Base-by-base conservation (phyloP, 495 filamentous ascomycete genomes). In the Penicillium salamii region DNA sequence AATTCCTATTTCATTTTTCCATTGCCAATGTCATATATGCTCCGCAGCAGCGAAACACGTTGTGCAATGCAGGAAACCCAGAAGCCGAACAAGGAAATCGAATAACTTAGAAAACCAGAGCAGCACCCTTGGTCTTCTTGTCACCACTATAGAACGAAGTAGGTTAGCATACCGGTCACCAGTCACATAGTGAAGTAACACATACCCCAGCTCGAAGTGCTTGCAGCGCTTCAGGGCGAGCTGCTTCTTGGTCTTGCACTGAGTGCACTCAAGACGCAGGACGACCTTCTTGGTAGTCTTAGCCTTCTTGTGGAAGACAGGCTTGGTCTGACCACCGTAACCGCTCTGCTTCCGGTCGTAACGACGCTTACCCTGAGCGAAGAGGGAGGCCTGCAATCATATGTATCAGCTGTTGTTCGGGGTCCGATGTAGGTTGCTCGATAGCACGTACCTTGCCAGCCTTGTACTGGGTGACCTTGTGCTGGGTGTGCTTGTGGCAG, bases 91-190 rank as follows among this genome's bases (percentile, higher is more conserved):
- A 74, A 74, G 69, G 63, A 74, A 72, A 72, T 64, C 56, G 58
- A 65, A 68, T 63, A 65, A 68, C 62, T 80, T 93, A 99, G 81
- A 97, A 99, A 63, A 99, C 95, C 66, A 99, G 83, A 62, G 95
- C 95, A 66, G 93, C 93, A 86, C 95, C 95, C 88, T 99, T 99
- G 69, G 95, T 99, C 90, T 99, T 99, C 90, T 99, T 99, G 86
- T 99, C 95, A 80, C 95, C 95, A 85, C 93, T 96, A 61, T 74
- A 69, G 46, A 55, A 35, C 42, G 42, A 54, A 53, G 39, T 45
- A 50, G 7, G 43, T 71, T 59, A 67, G 67, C 36, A 58, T 47
- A 40, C 23, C 23, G 8, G 3, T 26, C 23, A 26, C 23, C 15
- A 20, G 21, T 20, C 21, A 6, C 21, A 18, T 11, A 31, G 19